A percentile compares a stretch with the other conserved stretches of the same genome.
phyloP scores from a whole-genome alignment of 331 rosid species.

The Dryas integrifolia region DNA sequence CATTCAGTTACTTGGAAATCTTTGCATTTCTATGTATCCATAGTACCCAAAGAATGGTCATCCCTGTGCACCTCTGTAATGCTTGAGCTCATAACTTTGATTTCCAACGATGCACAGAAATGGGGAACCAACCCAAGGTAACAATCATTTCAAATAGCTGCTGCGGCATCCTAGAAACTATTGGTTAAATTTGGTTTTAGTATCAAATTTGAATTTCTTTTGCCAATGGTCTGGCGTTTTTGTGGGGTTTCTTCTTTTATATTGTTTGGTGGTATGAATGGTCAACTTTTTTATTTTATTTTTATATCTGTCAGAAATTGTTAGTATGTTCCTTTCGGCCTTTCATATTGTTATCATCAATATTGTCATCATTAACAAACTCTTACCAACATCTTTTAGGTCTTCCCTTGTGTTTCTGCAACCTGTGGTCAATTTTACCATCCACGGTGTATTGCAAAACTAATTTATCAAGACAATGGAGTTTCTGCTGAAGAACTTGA shows the following conservation, averaged over 20 bases:
- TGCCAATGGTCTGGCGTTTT: not conserved
- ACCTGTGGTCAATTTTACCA: constrained; percentile 84
- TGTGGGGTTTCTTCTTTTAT: not conserved
- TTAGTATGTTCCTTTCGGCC: not conserved
- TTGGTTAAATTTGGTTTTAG: not conserved
- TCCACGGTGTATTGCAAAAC: constrained; percentile 67
- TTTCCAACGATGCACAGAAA: not conserved
- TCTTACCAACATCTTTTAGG: constrained; percentile 43
- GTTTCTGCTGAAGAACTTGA: constrained; percentile 46
- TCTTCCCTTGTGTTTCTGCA: constrained; percentile 61
- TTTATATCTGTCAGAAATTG: not conserved
- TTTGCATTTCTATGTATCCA: not conserved
- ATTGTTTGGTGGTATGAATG: not conserved
- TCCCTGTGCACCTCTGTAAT: not conserved
- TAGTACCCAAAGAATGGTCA: not conserved
- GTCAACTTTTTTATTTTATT: not conserved
- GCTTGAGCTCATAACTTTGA: not conserved
- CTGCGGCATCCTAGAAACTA: not conserved
- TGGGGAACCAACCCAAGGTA: not conserved
- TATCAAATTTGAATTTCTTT: not conserved
- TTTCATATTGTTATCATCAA: not conserved
- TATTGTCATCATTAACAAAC: not conserved
- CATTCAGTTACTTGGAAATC: not conserved
- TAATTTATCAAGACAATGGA: constrained; percentile 44
- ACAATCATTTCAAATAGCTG: not conserved